phyloP scores from a whole-genome alignment of 2,329 filamentous ascomycete genomes.

The Stagonosporopsis cucurbitacearum region DNA sequence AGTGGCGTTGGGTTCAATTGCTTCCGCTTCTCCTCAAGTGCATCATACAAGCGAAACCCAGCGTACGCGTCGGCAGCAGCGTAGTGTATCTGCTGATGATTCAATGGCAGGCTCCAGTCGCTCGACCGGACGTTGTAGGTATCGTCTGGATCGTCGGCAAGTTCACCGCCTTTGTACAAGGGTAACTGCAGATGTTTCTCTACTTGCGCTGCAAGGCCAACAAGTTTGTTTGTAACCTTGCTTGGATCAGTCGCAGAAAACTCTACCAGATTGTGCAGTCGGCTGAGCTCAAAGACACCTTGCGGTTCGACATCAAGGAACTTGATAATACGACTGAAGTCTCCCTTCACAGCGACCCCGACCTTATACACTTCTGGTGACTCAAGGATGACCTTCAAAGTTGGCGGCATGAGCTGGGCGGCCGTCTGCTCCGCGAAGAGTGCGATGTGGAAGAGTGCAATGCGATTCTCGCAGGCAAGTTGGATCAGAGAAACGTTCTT shows the following conservation, averaged over 20 bases:
- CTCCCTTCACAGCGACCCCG: slow-evolving; percentile 75
- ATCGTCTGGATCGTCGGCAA: slow-evolving; percentile 27
- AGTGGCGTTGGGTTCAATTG: slow-evolving; percentile 73
- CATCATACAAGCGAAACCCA: slow-evolving; percentile 74
- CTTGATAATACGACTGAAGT: slow-evolving; percentile 67
- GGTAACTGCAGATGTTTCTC: slow-evolving; percentile 75
- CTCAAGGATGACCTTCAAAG: slow-evolving; percentile 75
- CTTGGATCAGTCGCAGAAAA: slow-evolving; percentile 61
- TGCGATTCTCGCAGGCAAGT: slow-evolving; percentile 75
- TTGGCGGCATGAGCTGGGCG: slow-evolving; percentile 69
- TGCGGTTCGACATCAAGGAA: slow-evolving; percentile 66
- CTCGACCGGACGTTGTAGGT: slow-evolving; percentile 66
- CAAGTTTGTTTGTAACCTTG: slow-evolving; percentile 61
- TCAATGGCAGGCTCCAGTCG: slow-evolving; percentile 73
- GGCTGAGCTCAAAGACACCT: slow-evolving; percentile 81
- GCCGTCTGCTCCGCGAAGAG: slow-evolving; percentile 44
- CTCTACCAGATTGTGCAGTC: slow-evolving; percentile 77
- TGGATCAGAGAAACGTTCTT: slow-evolving; percentile 88
- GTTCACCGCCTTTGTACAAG: slow-evolving; percentile 73
- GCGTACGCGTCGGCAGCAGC: slow-evolving; percentile 86
- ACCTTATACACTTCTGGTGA: slow-evolving; percentile 72
- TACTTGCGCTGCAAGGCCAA: slow-evolving; percentile 73
- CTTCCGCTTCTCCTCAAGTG: slow-evolving; percentile 72
- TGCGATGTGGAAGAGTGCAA: slow-evolving; percentile 83
- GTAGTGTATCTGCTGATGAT: slow-evolving; percentile 71